Conservation (phyloP, 2,329 filamentous ascomycete genomes). For the Aspergillus calidoustus region DNA sequence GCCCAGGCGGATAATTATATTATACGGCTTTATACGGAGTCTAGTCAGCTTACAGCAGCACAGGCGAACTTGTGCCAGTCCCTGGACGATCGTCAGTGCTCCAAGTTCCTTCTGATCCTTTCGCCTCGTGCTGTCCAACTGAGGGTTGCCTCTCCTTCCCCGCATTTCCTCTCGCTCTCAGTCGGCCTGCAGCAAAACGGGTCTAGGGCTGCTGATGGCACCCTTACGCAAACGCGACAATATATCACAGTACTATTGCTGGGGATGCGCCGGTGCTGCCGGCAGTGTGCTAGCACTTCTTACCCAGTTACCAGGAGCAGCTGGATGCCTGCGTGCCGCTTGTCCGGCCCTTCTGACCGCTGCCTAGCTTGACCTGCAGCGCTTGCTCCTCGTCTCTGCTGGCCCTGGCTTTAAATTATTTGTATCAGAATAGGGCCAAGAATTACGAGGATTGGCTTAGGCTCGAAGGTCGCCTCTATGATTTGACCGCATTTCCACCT, state of each 20-base stretch:
- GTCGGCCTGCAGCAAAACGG: conserved; percentile 5
- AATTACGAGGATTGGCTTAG: conserved; percentile 2
- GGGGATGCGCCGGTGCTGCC: conserved; percentile 4
- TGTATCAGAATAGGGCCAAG: conserved; percentile 12
- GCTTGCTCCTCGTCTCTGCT: not conserved
- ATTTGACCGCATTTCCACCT: conserved; percentile 6
- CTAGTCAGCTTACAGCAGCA: not conserved
- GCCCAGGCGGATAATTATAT: not conserved
- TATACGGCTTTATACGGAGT: not conserved
- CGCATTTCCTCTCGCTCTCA: conserved; percentile 1
- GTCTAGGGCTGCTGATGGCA: not conserved
- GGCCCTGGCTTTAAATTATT: conserved; percentile 13
- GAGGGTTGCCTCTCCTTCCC: conserved; percentile 1
- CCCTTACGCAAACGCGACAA: not conserved
- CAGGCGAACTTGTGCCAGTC: not conserved
- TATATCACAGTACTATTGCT: not conserved
- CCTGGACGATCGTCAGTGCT: conserved; percentile 21
- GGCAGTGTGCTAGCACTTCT: conserved; percentile 16
- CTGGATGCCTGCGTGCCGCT: conserved; percentile 8
- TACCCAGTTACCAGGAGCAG: not conserved
- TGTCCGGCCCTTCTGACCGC: conserved; percentile 20
- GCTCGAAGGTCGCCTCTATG: not conserved
- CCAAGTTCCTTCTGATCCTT: conserved; percentile 1
- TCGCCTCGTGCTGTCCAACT: not conserved
- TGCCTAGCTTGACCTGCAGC: conserved; percentile 3